These are phyloP conservation scores for Quercus phellos DNA, from an alignment of 331 rosid species.

Conservation along the genomic window DNA sequence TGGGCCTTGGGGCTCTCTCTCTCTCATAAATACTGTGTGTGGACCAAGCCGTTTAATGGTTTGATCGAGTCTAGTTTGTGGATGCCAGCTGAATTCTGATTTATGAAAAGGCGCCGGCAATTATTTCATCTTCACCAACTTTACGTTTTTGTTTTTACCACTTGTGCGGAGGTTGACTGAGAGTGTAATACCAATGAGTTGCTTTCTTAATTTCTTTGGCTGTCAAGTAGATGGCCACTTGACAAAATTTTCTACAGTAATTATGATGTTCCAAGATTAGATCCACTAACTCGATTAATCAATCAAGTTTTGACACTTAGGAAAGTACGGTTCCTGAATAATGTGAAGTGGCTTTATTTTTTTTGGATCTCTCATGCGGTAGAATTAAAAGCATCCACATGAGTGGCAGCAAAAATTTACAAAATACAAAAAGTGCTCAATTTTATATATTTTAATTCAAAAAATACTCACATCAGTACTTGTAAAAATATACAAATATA, in stretches of 20 bases:
- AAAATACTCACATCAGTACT: too few species aligned
- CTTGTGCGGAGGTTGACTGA: neutral
- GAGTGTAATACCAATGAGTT: neutral
- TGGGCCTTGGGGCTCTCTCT: neutral
- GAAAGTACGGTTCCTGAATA: neutral
- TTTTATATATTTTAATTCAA: too few species aligned
- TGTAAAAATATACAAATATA: too few species aligned
- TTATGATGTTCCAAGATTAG: neutral
- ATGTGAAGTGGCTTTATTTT: neutral
- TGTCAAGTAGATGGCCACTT: neutral
- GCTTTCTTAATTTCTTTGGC: neutral
- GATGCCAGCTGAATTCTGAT: slow-evolving; percentile 28
- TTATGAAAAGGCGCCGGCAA: slow-evolving; percentile 11
- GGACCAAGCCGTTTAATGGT: neutral
- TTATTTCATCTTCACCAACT: slow-evolving; percentile 16
- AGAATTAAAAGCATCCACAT: neutral
- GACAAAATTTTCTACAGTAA: neutral
- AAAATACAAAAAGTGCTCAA: too few species aligned
- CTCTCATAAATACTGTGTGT: neutral
- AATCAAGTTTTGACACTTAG: neutral
- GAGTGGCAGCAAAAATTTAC: too few species aligned
- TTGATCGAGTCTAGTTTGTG: slow-evolving; percentile 29
- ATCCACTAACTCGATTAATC: neutral
- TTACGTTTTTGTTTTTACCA: slow-evolving; percentile 9
- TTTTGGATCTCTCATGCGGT: neutral